Evolutionary conservation across 139 green algal species (phyloP).

Genomic region (Eudorina sp.): DNA sequence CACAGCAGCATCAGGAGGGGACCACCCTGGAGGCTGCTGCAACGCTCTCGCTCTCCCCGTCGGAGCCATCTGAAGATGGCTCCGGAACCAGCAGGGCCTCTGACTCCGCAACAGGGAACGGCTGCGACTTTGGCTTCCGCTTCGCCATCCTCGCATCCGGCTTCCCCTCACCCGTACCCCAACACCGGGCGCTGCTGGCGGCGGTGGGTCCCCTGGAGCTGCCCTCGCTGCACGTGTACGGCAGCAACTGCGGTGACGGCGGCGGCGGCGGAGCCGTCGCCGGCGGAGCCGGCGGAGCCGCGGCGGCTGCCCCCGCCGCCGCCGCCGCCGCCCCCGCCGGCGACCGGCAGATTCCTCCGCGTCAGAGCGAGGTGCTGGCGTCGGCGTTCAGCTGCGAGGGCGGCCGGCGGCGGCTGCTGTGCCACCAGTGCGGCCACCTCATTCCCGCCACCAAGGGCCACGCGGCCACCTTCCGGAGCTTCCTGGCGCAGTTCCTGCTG

Average conservation of each 20-base stretch:
- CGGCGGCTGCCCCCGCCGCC: too few relatives aligned
- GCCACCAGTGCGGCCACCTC: slow-evolving; percentile 36
- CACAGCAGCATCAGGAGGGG: not conserved
- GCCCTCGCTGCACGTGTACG: slow-evolving; percentile 62
- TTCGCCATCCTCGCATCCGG: slow-evolving; percentile 62
- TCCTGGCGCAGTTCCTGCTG: slow-evolving; percentile 42
- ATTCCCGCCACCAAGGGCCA: slow-evolving; percentile 28
- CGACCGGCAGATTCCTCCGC: slow-evolving; percentile 22
- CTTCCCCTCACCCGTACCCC: slow-evolving; percentile 20
- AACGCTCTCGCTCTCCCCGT: not conserved
- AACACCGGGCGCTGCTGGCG: slow-evolving; percentile 39
- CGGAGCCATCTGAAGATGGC: not conserved
- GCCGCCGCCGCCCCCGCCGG: not conserved
- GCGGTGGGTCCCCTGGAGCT: slow-evolving; percentile 28
- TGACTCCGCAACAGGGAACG: not conserved
- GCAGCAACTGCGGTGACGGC: slow-evolving; percentile 12
- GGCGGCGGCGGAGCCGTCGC: not conserved
- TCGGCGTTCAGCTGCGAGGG: slow-evolving; percentile 10
- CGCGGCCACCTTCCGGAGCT: slow-evolving; percentile 13
- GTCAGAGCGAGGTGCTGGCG: slow-evolving; percentile 11
- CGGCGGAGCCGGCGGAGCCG: too few relatives aligned
- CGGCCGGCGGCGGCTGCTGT: not conserved
- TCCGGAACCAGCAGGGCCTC: not conserved
- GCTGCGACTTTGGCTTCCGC: slow-evolving; percentile 23
- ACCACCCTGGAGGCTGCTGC: too few relatives aligned